Evolutionary conservation across 192 early-diverging fungal species (phyloP).

Genomic region (Backusella mclennaniae): DNA sequence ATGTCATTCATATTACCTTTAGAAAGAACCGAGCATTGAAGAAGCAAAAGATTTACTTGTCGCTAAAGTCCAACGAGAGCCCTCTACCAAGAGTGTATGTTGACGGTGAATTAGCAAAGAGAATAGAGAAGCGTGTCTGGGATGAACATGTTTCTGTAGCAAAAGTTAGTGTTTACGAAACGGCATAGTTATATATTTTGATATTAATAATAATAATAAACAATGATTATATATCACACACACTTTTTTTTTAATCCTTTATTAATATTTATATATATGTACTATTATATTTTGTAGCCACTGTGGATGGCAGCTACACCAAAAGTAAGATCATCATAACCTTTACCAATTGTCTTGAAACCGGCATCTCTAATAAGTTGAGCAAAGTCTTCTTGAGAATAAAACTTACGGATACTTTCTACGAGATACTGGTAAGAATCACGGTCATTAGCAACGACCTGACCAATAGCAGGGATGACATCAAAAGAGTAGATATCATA

Average conservation of each 20-base stretch:
- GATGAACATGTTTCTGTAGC: conserved; percentile 8
- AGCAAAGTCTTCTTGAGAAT: conserved; percentile 85
- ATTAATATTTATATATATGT: not conserved
- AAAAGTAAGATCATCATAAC: conserved; percentile 95
- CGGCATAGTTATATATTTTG: not conserved
- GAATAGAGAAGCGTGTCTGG: not conserved
- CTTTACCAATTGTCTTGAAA: conserved; percentile 84
- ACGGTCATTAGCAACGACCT: conserved; percentile 83
- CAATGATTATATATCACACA: not conserved
- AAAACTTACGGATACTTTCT: conserved; percentile 94
- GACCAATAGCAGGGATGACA: conserved; percentile 87
- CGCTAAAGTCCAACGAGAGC: not conserved
- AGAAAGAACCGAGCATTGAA: not conserved
- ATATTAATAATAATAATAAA: too few relatives aligned
- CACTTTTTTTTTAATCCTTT: not conserved
- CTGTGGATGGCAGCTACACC: conserved; percentile 96
- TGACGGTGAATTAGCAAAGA: not conserved
- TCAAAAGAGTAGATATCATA: conserved; percentile 96
- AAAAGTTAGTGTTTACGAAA: conserved; percentile 4
- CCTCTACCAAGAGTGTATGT: not conserved
- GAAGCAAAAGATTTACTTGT: not conserved
- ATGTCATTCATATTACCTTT: not conserved
- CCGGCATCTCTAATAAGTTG: conserved; percentile 88
- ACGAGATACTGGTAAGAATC: conserved; percentile 97
- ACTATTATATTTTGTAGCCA: conserved; percentile 79